Percentiles rank a stretch among this genome's conserved stretches.
These are phyloP conservation scores for Claviceps sp. DNA, from an alignment of 2,329 filamentous ascomycete species.

Conservation along the genomic window DNA sequence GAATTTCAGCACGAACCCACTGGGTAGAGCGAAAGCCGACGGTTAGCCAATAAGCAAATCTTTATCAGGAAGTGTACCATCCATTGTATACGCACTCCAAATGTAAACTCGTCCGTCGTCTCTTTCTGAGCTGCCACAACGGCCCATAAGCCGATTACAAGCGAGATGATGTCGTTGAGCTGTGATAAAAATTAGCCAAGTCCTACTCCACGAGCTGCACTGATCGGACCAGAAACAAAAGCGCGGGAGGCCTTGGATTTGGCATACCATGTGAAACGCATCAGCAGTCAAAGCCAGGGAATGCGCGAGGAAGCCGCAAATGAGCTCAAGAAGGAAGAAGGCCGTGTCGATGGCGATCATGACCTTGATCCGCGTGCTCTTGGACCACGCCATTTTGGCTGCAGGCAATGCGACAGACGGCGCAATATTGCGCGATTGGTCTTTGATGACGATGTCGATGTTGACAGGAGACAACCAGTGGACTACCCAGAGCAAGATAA, in stretches of 20 bases:
- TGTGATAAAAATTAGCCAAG: slow-evolving; percentile 19
- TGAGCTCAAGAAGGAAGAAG: slow-evolving; percentile 85
- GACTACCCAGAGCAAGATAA: background rate
- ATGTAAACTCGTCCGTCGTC: slow-evolving; percentile 85
- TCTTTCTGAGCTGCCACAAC: slow-evolving; percentile 77
- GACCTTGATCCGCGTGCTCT: slow-evolving; percentile 81
- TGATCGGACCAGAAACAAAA: background rate
- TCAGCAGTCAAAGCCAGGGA: slow-evolving; percentile 91
- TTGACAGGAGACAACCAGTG: background rate
- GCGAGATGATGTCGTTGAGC: slow-evolving; percentile 94
- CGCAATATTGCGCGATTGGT: background rate
- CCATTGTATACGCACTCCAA: slow-evolving; percentile 51
- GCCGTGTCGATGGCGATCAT: slow-evolving; percentile 79
- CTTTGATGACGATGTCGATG: background rate
- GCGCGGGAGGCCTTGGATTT: background rate
- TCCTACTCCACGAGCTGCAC: background rate
- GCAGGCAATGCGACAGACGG: background rate
- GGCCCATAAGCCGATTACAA: slow-evolving; percentile 88
- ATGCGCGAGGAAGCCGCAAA: slow-evolving; percentile 72
- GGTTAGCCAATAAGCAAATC: slow-evolving; percentile 10
- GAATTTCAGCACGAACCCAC: slow-evolving; percentile 95
- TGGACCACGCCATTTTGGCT: slow-evolving; percentile 68
- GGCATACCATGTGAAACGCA: slow-evolving; percentile 84
- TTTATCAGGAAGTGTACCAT: background rate
- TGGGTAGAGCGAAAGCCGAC: slow-evolving; percentile 20